phyloP scores from a whole-genome alignment of 192 early-diverging fungal species.

The Podila epigama region DNA sequence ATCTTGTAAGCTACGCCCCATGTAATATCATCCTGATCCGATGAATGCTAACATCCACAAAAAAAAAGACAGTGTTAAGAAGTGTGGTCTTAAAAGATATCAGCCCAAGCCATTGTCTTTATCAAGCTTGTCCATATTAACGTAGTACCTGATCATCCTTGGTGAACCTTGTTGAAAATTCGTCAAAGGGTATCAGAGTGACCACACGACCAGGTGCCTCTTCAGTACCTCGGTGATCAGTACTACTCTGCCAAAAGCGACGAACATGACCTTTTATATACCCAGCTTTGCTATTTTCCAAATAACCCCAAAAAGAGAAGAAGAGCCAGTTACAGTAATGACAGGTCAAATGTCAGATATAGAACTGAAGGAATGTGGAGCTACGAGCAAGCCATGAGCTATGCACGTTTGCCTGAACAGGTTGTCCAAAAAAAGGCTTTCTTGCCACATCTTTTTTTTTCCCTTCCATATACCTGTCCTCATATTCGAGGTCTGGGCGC shows the following conservation, averaged over 20 bases:
- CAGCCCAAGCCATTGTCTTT: background rate
- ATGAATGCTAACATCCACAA: conserved; percentile 27
- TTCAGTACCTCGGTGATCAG: conserved; percentile 88
- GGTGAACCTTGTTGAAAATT: conserved; percentile 61
- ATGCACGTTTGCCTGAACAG: too few relatives aligned
- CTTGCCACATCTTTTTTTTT: too few relatives aligned
- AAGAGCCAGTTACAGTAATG: background rate
- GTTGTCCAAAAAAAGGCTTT: too few relatives aligned
- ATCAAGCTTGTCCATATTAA: conserved; percentile 3
- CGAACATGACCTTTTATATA: conserved; percentile 75
- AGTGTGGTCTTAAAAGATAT: background rate
- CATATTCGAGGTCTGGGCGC: conserved; percentile 62
- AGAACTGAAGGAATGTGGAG: too few relatives aligned
- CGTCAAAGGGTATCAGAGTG: conserved; percentile 77
- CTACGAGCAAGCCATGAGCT: too few relatives aligned
- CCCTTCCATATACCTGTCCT: conserved; percentile 43
- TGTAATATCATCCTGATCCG: conserved; percentile 60
- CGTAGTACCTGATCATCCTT: conserved; percentile 60
- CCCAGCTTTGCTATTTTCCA: conserved; percentile 51
- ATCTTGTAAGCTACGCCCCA: conserved; percentile 91
- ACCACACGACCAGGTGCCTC: conserved; percentile 84
- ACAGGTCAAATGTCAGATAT: too few relatives aligned
- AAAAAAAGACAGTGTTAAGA: background rate
- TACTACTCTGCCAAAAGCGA: conserved; percentile 83
- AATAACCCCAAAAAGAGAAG: background rate